Evolutionary conservation across 352 stramenopile species (phyloP).

Genomic region (Peronospora tabacina): DNA sequence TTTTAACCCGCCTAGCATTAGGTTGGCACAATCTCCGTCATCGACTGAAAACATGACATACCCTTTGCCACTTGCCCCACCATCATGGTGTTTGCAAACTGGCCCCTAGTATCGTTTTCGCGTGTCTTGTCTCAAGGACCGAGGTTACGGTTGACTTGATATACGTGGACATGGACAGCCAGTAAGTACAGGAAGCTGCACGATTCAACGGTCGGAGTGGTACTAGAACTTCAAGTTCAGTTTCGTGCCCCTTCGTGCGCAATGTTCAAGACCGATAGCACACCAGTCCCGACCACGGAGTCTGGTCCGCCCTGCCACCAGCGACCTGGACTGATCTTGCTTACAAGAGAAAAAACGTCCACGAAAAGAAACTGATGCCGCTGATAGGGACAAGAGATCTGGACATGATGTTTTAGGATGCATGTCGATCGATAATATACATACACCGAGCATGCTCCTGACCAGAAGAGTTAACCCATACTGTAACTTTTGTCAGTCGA

Average conservation of each 20-base stretch:
- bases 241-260: slow-evolving; percentile 25
- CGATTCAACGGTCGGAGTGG: slow-evolving; percentile 24
- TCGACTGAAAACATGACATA: no score
- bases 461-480: background rate
- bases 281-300: background rate
- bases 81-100: no score
- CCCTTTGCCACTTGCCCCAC: no score
- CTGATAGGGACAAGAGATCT: slow-evolving; percentile 7
- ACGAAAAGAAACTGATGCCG: slow-evolving; percentile 19
- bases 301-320: slow-evolving; percentile 18
- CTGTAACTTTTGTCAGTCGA: background rate
- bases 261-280: slow-evolving; percentile 1
- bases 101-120: no score
- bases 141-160: background rate
- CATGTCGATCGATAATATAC: background rate
- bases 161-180: background rate
- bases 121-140: background rate
- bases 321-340: slow-evolving; percentile 6
- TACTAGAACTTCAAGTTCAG: slow-evolving; percentile 30
- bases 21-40: no score
- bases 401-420: background rate
- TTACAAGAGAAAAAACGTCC: slow-evolving; percentile 16
- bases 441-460: background rate
- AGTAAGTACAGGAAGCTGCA: slow-evolving; percentile 5
- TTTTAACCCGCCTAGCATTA: no score